Conservation (phyloP, 805 yeast species). For the Candida orba region DNA sequence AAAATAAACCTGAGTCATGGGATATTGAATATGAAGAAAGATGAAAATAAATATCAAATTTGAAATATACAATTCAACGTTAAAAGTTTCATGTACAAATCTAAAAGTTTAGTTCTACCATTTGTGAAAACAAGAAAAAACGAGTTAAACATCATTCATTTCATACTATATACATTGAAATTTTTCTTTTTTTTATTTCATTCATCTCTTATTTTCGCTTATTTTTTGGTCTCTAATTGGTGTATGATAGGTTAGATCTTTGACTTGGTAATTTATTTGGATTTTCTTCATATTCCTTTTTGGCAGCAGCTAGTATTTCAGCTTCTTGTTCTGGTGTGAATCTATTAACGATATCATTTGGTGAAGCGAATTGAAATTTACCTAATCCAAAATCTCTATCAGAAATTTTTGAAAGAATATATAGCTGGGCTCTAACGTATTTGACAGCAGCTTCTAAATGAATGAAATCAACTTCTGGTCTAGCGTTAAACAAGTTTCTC, state of each 20-base stretch:
- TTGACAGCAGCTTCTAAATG: constrained; percentile 86
- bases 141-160: not conserved
- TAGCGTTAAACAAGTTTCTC: constrained; percentile 89
- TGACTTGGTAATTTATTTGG: constrained; percentile 52
- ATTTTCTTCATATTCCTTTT: constrained; percentile 36
- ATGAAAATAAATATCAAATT: not conserved
- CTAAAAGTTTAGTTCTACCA: too few relatives aligned
- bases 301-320: constrained; percentile 42
- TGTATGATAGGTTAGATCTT: constrained; percentile 42
- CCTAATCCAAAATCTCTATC: constrained; percentile 95
- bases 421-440: constrained; percentile 83
- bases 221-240: constrained; percentile 26
- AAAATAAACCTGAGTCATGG: constrained; percentile 8
- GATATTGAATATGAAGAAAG: not conserved
- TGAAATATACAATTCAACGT: not conserved
- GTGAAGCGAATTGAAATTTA: constrained; percentile 75
- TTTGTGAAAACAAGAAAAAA: too few relatives aligned
- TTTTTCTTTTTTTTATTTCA: not conserved
- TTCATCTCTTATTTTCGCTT: not conserved
- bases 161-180: not conserved
- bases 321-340: constrained; percentile 60
- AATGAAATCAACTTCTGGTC: constrained; percentile 70
- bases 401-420: constrained; percentile 75
- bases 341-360: constrained; percentile 69
- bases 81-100: too few relatives aligned